Conservation (phyloP, 2,329 filamentous ascomycete species). For the Fusarium buharicum region DNA sequence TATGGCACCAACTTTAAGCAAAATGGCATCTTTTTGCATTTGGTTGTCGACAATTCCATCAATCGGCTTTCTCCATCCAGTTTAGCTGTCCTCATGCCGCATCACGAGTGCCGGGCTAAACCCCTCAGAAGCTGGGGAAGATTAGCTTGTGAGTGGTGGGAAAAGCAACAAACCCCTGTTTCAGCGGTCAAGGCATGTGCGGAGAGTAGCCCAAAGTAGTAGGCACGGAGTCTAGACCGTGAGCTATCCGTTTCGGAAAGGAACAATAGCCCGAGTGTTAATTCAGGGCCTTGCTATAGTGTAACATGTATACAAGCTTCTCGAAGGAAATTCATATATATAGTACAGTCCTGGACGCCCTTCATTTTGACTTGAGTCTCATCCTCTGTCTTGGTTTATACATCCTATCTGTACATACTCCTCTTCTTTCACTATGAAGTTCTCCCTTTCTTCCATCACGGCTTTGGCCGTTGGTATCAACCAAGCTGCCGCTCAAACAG, state of each 20-base stretch:
- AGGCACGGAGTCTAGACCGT: constrained; percentile 24
- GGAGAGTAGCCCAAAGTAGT: constrained; percentile 20
- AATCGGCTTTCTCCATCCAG: constrained; percentile 12
- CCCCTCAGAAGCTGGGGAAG: not conserved
- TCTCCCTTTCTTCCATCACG: constrained; percentile 26
- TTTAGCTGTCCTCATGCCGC: not conserved
- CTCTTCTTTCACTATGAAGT: constrained; percentile 36
- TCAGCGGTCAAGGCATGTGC: constrained; percentile 1
- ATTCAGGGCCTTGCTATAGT: constrained; percentile 1
- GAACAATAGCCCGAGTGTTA: constrained; percentile 9
- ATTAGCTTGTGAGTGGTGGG: constrained; percentile 19
- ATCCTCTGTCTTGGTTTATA: not conserved
- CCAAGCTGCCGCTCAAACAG: constrained; percentile 21
- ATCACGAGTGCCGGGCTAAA: constrained; percentile 10
- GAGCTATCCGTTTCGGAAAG: constrained; percentile 16
- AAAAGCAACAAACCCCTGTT: constrained; percentile 23
- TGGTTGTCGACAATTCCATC: constrained; percentile 14
- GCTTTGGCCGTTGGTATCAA: constrained; percentile 33
- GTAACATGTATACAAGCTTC: not conserved
- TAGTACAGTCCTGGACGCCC: constrained; percentile 12
- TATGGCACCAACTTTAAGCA: not conserved
- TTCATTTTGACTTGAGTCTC: not conserved
- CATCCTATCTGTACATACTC: not conserved
- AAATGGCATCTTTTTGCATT: not conserved
- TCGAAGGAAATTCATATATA: constrained; percentile 8